Percentiles rank a stretch among this genome's conserved stretches.
Conservation (phyloP, 2,329 filamentous ascomycete species). For the Beauveria australis region DNA sequence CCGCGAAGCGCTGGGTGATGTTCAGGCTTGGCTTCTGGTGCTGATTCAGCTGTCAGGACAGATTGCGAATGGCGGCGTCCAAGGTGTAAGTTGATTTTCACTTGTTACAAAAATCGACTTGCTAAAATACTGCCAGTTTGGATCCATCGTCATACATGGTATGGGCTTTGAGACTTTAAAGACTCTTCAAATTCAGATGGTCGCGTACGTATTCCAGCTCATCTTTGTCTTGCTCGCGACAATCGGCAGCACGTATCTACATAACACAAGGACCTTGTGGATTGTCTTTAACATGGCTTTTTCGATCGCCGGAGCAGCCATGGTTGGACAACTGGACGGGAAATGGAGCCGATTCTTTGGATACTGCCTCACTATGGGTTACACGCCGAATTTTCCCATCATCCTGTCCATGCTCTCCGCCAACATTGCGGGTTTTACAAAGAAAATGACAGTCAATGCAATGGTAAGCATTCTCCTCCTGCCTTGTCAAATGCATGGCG, state of each 20-base stretch:
- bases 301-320: constrained; percentile 15
- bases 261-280: constrained; percentile 19
- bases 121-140: constrained; percentile 15
- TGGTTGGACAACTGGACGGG: constrained; percentile 15
- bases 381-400: constrained; percentile 22
- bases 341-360: constrained; percentile 7
- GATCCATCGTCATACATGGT: constrained; percentile 18
- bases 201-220: constrained; percentile 16
- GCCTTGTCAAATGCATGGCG: not conserved
- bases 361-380: not conserved
- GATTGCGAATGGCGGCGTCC: constrained; percentile 23
- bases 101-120: constrained; percentile 3
- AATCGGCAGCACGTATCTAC: constrained; percentile 17
- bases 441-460: constrained; percentile 45
- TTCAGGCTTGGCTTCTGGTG: constrained; percentile 14
- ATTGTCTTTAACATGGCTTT: constrained; percentile 17
- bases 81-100: constrained; percentile 14
- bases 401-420: constrained; percentile 46
- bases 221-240: constrained; percentile 18
- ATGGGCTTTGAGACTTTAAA: constrained; percentile 18
- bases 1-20: not conserved
- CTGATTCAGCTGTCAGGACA: constrained; percentile 15
- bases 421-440: constrained; percentile 53
- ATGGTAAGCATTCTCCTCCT: not conserved
- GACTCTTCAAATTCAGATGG: constrained; percentile 16